A percentile compares a stretch with the other conserved stretches of the same genome.
These are phyloP conservation scores for Coniosporium tulheliwenetii DNA, from an alignment of 2,329 filamentous ascomycete genomes.

Conservation along the genomic window DNA sequence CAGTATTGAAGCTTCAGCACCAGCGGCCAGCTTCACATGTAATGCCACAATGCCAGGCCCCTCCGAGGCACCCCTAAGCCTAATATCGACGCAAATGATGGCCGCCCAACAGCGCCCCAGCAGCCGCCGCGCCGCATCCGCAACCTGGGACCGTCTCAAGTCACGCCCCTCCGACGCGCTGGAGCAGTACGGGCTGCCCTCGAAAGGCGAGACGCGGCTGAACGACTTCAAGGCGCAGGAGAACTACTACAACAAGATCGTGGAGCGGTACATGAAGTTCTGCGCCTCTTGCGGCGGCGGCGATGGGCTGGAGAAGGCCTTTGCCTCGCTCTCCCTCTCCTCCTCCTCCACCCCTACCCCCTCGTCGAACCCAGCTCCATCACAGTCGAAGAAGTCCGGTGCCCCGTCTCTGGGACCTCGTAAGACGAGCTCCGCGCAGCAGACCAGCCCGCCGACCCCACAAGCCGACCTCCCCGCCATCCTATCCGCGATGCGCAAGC, in stretches of 20 bases:
- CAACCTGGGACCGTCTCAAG: conserved; percentile 56
- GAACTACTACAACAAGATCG: conserved; percentile 71
- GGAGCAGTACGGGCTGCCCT: conserved; percentile 69
- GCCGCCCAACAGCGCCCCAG: conserved; percentile 10
- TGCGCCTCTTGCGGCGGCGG: conserved; percentile 59
- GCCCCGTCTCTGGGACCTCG: conserved; percentile 6
- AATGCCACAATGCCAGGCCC: background rate
- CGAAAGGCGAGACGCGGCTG: conserved; percentile 66
- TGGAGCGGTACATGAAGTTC: conserved; percentile 79
- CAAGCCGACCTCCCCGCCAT: conserved; percentile 56
- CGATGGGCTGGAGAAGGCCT: conserved; percentile 59
- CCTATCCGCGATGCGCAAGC: conserved; percentile 73
- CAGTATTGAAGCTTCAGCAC: too few relatives aligned
- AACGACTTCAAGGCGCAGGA: conserved; percentile 63
- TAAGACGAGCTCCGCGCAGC: conserved; percentile 9
- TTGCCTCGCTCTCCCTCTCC: conserved; percentile 42
- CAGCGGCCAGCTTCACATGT: too few relatives aligned
- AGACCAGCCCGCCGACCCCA: conserved; percentile 19
- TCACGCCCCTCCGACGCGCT: conserved; percentile 61
- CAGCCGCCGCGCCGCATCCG: conserved; percentile 25
- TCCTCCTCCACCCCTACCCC: conserved; percentile 4
- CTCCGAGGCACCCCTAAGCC: background rate
- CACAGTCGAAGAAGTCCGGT: conserved; percentile 1
- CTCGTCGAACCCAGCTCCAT: conserved; percentile 5
- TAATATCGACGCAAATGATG: conserved; percentile 5